phyloP scores from a whole-genome alignment of 2,329 filamentous ascomycete species.

The Xylariaceae sp. region DNA sequence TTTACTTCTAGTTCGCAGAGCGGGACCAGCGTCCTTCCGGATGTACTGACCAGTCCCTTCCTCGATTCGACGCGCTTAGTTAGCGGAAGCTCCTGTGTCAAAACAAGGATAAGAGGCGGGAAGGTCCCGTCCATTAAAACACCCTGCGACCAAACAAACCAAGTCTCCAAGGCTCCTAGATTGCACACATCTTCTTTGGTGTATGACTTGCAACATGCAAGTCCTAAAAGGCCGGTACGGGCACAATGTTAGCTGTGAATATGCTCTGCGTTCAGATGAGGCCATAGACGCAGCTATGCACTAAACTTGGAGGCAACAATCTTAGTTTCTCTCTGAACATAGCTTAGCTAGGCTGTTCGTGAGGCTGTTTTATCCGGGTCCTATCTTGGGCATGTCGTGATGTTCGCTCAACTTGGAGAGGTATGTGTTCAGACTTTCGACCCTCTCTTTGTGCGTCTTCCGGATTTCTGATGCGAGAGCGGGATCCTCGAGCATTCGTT shows the following conservation, averaged over 20 bases:
- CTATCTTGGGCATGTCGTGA: slow-evolving; percentile 88
- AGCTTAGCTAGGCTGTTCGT: background rate
- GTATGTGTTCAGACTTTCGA: slow-evolving; percentile 95
- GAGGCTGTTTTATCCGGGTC: slow-evolving; percentile 55
- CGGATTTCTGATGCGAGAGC: slow-evolving; percentile 73
- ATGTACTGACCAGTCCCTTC: background rate
- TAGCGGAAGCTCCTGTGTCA: background rate
- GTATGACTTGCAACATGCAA: too few species aligned
- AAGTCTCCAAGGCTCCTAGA: too few species aligned
- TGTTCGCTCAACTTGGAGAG: slow-evolving; percentile 92
- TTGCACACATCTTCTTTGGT: too few species aligned
- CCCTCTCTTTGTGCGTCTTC: slow-evolving; percentile 96
- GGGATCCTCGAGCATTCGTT: slow-evolving; percentile 73
- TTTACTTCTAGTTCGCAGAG: background rate
- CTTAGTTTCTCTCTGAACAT: too few species aligned
- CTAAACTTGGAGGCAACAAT: too few species aligned
- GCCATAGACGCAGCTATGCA: too few species aligned
- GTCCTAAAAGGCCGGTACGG: too few species aligned
- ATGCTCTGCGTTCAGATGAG: too few species aligned
- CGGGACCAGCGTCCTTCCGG: background rate
- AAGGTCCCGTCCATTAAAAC: too few species aligned
- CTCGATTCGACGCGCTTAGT: background rate
- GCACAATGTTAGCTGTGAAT: too few species aligned
- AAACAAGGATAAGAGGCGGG: too few species aligned
- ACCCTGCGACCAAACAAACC: too few species aligned